Percentiles rank a stretch among this genome's conserved stretches.
These are phyloP conservation scores for Hemisphaericaspora nanyangensis DNA, from an alignment of 805 yeast species.

Conservation along the genomic window DNA sequence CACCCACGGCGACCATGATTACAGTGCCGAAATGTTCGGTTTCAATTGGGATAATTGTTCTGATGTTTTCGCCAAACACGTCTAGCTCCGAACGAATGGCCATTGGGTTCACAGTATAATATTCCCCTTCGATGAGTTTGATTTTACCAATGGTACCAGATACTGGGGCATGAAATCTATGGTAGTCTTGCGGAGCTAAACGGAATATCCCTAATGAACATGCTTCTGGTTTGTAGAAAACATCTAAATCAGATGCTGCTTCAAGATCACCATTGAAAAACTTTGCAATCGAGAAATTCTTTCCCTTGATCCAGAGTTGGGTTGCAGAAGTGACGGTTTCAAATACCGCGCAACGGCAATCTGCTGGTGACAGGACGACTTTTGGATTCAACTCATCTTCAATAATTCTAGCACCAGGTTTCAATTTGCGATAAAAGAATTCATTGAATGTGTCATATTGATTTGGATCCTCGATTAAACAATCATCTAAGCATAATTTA, in stretches of 20 bases:
- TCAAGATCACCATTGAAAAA: conserved; percentile 49
- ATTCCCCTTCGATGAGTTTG: conserved; percentile 75
- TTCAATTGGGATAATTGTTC: conserved; percentile 74
- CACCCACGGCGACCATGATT: conserved; percentile 81
- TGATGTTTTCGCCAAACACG: conserved; percentile 87
- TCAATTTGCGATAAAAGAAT: conserved; percentile 77
- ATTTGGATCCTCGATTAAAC: conserved; percentile 44
- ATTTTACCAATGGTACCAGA: conserved; percentile 68
- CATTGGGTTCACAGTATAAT: conserved; percentile 97
- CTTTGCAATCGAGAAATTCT: conserved; percentile 63
- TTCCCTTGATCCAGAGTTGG: conserved; percentile 85
- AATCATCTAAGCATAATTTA: conserved; percentile 71
- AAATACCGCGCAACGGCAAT: conserved; percentile 77
- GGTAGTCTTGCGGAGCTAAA: conserved; percentile 96
- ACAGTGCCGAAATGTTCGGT: conserved; percentile 76
- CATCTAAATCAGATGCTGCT: conserved; percentile 35
- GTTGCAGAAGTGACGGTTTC: conserved; percentile 57
- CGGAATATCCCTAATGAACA: conserved; percentile 78
- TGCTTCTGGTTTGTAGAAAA: conserved; percentile 26
- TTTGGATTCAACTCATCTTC: conserved; percentile 52
- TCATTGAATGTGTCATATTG: conserved; percentile 76
- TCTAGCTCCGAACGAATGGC: conserved; percentile 85
- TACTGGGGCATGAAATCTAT: conserved; percentile 87
- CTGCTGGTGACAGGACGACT: conserved; percentile 77
- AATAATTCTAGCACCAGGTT: conserved; percentile 64